A percentile compares a stretch with the other conserved stretches of the same genome.
phyloP scores from a whole-genome alignment of 257 asterid genomes.

The Jacaranda mimosifolia region DNA sequence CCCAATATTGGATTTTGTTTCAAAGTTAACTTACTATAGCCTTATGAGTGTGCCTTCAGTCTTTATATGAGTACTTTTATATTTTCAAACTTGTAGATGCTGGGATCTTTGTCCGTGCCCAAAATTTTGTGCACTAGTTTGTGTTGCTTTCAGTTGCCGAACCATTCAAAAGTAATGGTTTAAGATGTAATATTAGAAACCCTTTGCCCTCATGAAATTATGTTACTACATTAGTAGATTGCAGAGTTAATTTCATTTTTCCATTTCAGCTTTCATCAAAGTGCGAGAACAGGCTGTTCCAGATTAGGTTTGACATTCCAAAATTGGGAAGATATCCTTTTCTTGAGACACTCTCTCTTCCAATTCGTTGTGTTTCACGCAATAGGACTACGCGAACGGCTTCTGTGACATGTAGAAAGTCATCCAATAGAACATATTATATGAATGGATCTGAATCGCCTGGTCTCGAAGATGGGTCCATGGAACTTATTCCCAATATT shows the following conservation, averaged over 20 bases:
- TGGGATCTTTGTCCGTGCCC: too few species aligned
- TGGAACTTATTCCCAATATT: constrained; percentile 61
- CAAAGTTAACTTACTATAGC: too few species aligned
- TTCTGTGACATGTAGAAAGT: constrained; percentile 55
- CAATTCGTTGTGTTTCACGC: constrained; percentile 87
- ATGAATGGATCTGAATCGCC: constrained; percentile 60
- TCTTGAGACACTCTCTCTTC: constrained; percentile 60
- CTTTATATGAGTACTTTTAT: too few species aligned
- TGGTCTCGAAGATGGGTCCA: constrained; percentile 60
- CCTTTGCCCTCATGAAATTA: neutral
- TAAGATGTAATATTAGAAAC: too few species aligned
- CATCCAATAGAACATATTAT: constrained; percentile 49
- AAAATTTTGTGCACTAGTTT: too few species aligned
- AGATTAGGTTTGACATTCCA: constrained; percentile 69
- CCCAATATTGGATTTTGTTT: too few species aligned
- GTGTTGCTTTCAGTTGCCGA: too few species aligned
- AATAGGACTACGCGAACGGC: constrained; percentile 58
- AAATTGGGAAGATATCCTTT: constrained; percentile 66
- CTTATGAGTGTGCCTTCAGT: too few species aligned
- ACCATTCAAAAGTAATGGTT: too few species aligned
- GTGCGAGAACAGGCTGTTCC: constrained; percentile 83
- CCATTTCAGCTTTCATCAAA: constrained; percentile 84
- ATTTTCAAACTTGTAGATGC: too few species aligned
- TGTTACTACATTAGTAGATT: constrained; percentile 16
- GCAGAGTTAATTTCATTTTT: constrained; percentile 30